Base-by-base conservation (phyloP, 345 rosid species). In the Brassica carinata region DNA sequence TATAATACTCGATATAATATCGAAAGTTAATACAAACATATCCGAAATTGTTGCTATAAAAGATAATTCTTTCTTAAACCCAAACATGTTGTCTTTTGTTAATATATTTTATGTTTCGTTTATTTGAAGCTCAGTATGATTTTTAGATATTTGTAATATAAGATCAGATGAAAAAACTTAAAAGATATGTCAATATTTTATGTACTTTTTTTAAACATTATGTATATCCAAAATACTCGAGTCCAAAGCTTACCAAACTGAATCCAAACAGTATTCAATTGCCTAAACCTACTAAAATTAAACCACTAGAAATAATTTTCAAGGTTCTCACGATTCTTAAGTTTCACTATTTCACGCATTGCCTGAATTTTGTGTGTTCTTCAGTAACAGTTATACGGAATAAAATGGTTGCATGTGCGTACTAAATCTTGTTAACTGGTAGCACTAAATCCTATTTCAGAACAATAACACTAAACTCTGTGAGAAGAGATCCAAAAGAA, bases 401-500 rank as follows among this genome's bases (percentile, higher is more conserved):
- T 72, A n/a, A 69, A 61, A 43, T 14, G 1, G 26, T 61, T 23
- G 18, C 65, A 63, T 70, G 11, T 51, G 64, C 33, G 14, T 64
- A 33, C 66, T 62, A 48, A 62, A 19, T 33, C 7, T 72, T 78
- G 61, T 11, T 14, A 72, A 38, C n/a, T 30, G 34, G 48, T 57
- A 70, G 15, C 26, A 73, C 43, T 45, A 79, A 79, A 59, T 67
- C 78, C 83, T 73, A 79, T 33, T 74, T 62, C 8, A 74, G 8
- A 62, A 51, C 70, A 62, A 63, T 74, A 29, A 10, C 45, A 69
- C 74, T 34, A 62, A 55, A 63, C 69, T 74, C 17, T 10, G 19
- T 19, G 53, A 13, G 14, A 45, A 80, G 36, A 69, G 45, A 74
- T 68, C 59, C 71, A 69, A 80, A 74, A 73, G 75, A 74, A 62